A percentile compares a stretch with the other conserved stretches of the same genome.
Evolutionary conservation across 202 grass and related monocot genomes (phyloP).

Genomic region (Digitaria exilis): DNA sequence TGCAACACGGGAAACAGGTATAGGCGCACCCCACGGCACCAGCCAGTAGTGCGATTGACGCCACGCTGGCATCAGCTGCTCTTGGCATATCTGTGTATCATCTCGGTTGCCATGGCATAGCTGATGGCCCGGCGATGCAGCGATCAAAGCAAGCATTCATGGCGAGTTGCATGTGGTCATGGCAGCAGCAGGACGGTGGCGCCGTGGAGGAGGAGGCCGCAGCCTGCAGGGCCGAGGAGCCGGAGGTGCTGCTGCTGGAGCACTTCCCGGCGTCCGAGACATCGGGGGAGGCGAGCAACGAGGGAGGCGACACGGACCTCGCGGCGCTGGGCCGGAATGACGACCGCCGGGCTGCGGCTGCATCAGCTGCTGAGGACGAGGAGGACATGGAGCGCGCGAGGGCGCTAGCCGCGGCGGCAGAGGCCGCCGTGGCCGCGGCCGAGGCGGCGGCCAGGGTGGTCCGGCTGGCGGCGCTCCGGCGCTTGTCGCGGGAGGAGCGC

Average conservation of each 20-base stretch:
- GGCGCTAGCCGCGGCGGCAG: slow-evolving; percentile 44
- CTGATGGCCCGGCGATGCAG: background rate
- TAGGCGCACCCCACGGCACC: background rate
- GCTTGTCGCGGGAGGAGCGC: slow-evolving; percentile 54
- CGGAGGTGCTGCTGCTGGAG: slow-evolving; percentile 72
- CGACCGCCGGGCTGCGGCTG: background rate
- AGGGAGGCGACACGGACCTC: background rate
- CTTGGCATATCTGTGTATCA: background rate
- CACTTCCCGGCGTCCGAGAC: slow-evolving; percentile 66
- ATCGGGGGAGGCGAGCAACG: slow-evolving; percentile 57
- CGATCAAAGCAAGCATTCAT: background rate
- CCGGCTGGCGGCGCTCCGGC: slow-evolving; percentile 48
- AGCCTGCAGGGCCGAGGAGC: slow-evolving; percentile 15
- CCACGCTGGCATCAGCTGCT: background rate
- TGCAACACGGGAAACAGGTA: slow-evolving; percentile 23
- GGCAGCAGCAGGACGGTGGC: slow-evolving; percentile 15
- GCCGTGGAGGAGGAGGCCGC: slow-evolving; percentile 23
- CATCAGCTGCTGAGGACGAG: background rate
- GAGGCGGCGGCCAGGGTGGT: slow-evolving; percentile 70
- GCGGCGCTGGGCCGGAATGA: background rate
- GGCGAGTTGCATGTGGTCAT: background rate
- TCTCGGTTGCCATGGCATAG: background rate
- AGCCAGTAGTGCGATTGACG: background rate
- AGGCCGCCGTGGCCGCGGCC: slow-evolving; percentile 51
- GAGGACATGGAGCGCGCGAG: slow-evolving; percentile 44